These are phyloP conservation scores for Forsythia suspensa DNA, from an alignment of 257 asterid genomes.

Conservation along the genomic window DNA sequence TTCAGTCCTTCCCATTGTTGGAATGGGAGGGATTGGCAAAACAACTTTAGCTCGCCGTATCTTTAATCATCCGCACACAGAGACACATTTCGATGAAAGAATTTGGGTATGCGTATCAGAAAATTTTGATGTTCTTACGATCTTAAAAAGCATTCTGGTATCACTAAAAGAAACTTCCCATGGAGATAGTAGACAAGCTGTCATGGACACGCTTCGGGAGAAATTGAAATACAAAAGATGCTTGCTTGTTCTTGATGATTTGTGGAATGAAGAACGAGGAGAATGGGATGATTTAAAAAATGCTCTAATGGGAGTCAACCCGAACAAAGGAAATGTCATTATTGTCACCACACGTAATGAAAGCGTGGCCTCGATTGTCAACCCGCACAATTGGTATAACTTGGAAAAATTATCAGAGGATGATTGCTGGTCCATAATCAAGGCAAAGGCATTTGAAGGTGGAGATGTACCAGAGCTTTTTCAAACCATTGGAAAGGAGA, in stretches of 20 bases:
- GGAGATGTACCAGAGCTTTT: neutral
- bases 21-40: constrained; percentile 32
- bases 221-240: neutral
- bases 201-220: neutral
- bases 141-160: constrained; percentile 22
- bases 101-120: constrained; percentile 26
- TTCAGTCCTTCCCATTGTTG: constrained; percentile 22
- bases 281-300: constrained; percentile 20
- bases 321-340: constrained; percentile 6
- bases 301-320: constrained; percentile 17
- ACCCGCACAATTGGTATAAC: neutral
- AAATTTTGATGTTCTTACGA: constrained; percentile 6
- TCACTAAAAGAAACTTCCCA: neutral
- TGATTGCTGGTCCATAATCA: constrained; percentile 16
- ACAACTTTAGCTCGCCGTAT: constrained; percentile 27
- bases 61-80: neutral
- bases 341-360: constrained; percentile 25
- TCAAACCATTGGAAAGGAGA: neutral
- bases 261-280: constrained; percentile 18
- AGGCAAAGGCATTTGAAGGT: constrained; percentile 15
- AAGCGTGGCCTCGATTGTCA: constrained; percentile 12
- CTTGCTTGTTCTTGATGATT: constrained; percentile 31
- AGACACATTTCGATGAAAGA: neutral
- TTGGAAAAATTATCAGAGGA: constrained; percentile 7
- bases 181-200: neutral